Conservation (phyloP, 2,329 filamentous ascomycete species). For the Colletotrichum cordylinicola region DNA sequence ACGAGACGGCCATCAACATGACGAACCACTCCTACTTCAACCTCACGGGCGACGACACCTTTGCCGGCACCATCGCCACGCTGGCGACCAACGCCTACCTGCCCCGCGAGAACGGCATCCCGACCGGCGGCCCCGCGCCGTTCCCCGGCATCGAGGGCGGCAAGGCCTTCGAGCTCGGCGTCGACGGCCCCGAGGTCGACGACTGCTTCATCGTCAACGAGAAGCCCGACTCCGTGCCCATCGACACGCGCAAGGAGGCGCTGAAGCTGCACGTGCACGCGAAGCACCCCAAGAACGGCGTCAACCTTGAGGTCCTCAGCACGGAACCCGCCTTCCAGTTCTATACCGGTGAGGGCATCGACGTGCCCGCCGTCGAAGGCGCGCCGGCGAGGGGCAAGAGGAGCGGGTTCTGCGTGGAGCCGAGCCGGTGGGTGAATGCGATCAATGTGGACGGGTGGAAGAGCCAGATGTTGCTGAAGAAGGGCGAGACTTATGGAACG, state of each 20-base stretch:
- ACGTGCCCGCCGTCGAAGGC: conserved; percentile 72
- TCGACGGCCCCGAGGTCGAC: conserved; percentile 78
- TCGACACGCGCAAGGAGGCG: conserved; percentile 69
- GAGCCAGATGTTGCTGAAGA: conserved; percentile 79
- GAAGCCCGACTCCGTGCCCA: conserved; percentile 62
- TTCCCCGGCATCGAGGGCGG: conserved; percentile 71
- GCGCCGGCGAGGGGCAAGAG: conserved; percentile 69
- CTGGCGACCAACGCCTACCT: conserved; percentile 71
- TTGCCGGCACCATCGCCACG: conserved; percentile 68
- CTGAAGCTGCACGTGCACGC: conserved; percentile 74
- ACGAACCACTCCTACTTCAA: conserved; percentile 94
- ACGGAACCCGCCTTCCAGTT: conserved; percentile 98
- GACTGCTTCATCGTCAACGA: conserved; percentile 86
- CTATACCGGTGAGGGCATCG: conserved; percentile 87
- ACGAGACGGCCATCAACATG: conserved; percentile 92
- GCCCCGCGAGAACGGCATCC: conserved; percentile 79
- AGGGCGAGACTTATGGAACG: conserved; percentile 82
- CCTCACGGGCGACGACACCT: conserved; percentile 57
- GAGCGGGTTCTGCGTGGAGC: conserved; percentile 90
- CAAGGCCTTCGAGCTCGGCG: conserved; percentile 74
- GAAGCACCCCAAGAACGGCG: conserved; percentile 73
- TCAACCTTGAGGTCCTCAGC: conserved; percentile 86
- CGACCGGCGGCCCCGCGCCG: conserved; percentile 68
- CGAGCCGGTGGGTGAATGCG: conserved; percentile 89
- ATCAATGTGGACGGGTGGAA: conserved; percentile 83